Base-by-base conservation (phyloP, 192 early-diverging fungal species). In the Geranomyces michiganensis region DNA sequence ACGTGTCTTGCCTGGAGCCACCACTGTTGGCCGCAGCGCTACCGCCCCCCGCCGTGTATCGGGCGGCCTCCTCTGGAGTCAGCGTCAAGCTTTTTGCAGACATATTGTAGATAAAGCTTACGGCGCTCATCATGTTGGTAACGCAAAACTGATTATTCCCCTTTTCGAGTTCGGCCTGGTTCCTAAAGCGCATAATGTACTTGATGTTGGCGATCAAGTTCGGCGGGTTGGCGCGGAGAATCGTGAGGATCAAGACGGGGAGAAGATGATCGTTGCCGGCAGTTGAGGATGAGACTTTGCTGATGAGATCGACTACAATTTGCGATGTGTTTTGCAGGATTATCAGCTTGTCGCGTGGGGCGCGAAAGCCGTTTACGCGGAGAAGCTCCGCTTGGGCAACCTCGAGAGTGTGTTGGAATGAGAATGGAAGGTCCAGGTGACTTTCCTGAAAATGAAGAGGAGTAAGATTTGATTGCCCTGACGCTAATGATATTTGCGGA, bases 31-130 rank as follows among this genome's bases (percentile, higher is more conserved):
- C 58, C 15, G 21, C 29, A 19, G 58, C 58, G 19, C 55, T 58
- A 31, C 56, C 46, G 22, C 74, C 22, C 7, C 69, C 73, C 12
- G 30, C 32, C 14, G 30, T 29, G 53, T 67, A 74, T 24, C 45
- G 58, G 12, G 48, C 27, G 26, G 27, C 41, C 62, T 86, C 84
- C 17, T 72, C 73, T 7, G 73, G 68, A 10, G 65, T 62, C 30
- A 86, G 59, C 22, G 82, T 86, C 43, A 86, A 60, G 22, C 80
- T 79, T 45, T 78, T 78, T 21, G 72, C 26, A 15, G 72, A 73
- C 73, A 86, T 74, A 69, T 84, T 86, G 70, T 84, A 86, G 31
- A 86, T 82, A 61, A 84, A 86, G 29, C 82, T 77, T 36, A 86
- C 68, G 14, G 84, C 84, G 62, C 84, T 74, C 84, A 86, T 86